Conservation (phyloP, 2,329 filamentous ascomycete genomes). For the Decorospora gaudefroyi region DNA sequence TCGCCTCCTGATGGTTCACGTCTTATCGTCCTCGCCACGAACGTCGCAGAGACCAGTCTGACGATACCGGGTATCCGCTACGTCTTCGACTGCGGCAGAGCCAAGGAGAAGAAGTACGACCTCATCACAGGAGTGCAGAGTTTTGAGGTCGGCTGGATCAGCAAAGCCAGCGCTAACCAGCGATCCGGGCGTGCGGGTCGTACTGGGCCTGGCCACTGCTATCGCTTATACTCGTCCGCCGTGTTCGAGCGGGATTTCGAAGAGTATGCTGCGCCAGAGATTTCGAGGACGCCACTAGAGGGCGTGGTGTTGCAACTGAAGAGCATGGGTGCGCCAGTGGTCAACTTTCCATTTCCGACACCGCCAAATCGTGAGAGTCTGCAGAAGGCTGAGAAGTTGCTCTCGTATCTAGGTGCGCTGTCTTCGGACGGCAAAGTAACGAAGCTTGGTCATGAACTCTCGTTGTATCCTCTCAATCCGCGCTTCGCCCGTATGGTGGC, state of each 20-base stretch:
- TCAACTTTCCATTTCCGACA: constrained; percentile 96
- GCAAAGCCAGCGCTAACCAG: constrained; percentile 93
- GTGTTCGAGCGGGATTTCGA: constrained; percentile 89
- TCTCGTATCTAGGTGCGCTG: constrained; percentile 84
- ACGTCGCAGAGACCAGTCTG: constrained; percentile 94
- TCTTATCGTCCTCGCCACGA: constrained; percentile 88
- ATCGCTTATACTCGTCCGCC: constrained; percentile 89
- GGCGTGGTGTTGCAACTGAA: constrained; percentile 89
- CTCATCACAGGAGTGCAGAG: constrained; percentile 88
- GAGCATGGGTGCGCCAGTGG: constrained; percentile 87
- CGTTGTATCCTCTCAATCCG: constrained; percentile 86
- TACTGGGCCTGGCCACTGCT: constrained; percentile 95
- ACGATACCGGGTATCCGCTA: constrained; percentile 95
- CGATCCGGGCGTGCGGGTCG: constrained; percentile 90
- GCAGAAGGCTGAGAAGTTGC: constrained; percentile 79
- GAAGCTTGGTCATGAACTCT: constrained; percentile 76
- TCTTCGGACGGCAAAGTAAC: constrained; percentile 74
- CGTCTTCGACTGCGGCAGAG: constrained; percentile 91
- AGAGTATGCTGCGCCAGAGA: constrained; percentile 84
- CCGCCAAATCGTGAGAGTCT: constrained; percentile 78
- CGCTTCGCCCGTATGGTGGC: constrained; percentile 91
- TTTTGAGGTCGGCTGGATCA: constrained; percentile 95
- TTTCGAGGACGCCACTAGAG: constrained; percentile 89
- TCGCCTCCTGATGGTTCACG: constrained; percentile 79
- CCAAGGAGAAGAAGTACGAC: constrained; percentile 91